These are phyloP conservation scores for Ajuga reptans DNA, from an alignment of 305 asterid genomes.

Conservation along the genomic window DNA sequence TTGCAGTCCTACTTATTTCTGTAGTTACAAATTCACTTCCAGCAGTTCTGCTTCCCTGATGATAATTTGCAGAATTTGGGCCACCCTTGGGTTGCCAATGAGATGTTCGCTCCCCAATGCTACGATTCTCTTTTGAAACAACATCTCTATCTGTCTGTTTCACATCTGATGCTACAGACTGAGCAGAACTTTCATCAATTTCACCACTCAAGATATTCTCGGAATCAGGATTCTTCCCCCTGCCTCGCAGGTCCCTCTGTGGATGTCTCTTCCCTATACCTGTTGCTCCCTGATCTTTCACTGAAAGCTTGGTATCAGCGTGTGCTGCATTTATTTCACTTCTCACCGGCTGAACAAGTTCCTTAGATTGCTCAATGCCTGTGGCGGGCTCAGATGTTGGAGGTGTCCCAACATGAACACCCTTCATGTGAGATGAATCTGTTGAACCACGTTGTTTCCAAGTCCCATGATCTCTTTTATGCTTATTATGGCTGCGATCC, in stretches of 20 bases:
- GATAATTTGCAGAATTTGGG: constrained; percentile 33
- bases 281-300: constrained; percentile 45
- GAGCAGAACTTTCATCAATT: constrained; percentile 33
- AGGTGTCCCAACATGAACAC: constrained; percentile 29
- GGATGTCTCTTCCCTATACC: constrained; percentile 58
- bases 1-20: constrained; percentile 34
- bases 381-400: constrained; percentile 34
- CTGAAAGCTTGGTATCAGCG: constrained; percentile 30
- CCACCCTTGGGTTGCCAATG: constrained; percentile 83
- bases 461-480: constrained; percentile 45
- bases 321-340: constrained; percentile 28
- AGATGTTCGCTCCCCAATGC: constrained; percentile 44
- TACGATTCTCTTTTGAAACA: constrained; percentile 41
- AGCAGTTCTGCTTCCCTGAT: constrained; percentile 34
- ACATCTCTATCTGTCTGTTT: constrained; percentile 40
- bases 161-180: constrained; percentile 31
- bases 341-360: constrained; percentile 27
- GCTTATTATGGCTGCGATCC: constrained; percentile 45
- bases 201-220: constrained; percentile 32
- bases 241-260: constrained; percentile 39
- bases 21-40: constrained; percentile 30
- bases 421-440: constrained; percentile 34
- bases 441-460: constrained; percentile 54
- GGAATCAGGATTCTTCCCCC: constrained; percentile 36
- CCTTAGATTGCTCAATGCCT: constrained; percentile 28